These are phyloP conservation scores for Cyclotella cryptica DNA, from an alignment of 108 stramenopile genomes.

Conservation along the genomic window DNA sequence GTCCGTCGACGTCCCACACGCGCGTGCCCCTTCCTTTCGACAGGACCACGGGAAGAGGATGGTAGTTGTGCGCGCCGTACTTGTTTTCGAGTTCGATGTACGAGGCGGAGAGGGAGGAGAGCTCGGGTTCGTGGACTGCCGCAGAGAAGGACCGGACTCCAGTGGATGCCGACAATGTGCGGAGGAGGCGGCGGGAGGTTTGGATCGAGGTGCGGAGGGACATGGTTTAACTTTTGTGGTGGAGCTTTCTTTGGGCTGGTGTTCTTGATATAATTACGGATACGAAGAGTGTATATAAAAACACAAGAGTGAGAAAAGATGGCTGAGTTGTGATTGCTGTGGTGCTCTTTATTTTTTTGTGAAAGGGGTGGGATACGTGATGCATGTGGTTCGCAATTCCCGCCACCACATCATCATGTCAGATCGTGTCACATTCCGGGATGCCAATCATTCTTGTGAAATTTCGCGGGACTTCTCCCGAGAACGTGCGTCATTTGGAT, in stretches of 20 bases:
- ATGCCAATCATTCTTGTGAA: too few relatives aligned
- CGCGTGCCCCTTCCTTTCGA: conserved; percentile 73
- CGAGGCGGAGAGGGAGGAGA: conserved; percentile 48
- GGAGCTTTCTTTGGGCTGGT: neutral
- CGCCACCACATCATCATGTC: too few relatives aligned
- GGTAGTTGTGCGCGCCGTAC: conserved; percentile 97
- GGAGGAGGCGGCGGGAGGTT: conserved; percentile 26
- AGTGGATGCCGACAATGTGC: neutral
- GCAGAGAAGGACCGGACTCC: conserved; percentile 30
- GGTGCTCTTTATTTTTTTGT: too few relatives aligned
- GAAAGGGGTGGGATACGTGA: too few relatives aligned
- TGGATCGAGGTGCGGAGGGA: conserved; percentile 32
- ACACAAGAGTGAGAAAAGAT: too few relatives aligned
- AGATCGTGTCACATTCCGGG: too few relatives aligned
- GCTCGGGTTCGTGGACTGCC: conserved; percentile 30
- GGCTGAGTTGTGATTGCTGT: too few relatives aligned
- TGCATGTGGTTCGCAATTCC: too few relatives aligned
- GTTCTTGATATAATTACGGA: neutral
- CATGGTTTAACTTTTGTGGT: neutral
- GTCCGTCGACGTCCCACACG: conserved; percentile 83
- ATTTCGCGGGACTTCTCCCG: too few relatives aligned
- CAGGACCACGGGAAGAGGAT: conserved; percentile 97
- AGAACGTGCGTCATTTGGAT: too few relatives aligned
- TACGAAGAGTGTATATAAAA: too few relatives aligned
- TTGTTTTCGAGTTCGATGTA: conserved; percentile 89